phyloP scores from a whole-genome alignment of 2,329 filamentous ascomycete genomes.

The Sporothrix globosa region DNA sequence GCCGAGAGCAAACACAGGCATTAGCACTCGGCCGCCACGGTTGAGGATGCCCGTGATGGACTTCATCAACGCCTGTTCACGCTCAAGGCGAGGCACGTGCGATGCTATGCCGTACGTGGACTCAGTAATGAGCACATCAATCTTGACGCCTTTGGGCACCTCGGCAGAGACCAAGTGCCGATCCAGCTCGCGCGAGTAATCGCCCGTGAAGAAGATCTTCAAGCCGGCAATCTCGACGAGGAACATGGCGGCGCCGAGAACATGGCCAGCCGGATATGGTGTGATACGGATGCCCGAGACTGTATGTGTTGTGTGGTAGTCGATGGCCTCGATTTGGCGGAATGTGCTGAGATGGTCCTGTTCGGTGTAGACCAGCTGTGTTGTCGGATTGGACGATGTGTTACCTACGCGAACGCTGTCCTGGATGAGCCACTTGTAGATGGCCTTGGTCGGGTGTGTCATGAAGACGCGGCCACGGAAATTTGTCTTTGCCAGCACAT shows the following conservation, averaged over 20 bases:
- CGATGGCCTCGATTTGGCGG: conserved; percentile 92
- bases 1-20: conserved; percentile 94
- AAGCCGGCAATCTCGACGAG: conserved; percentile 95
- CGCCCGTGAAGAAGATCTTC: conserved; percentile 95
- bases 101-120: conserved; percentile 96
- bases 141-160: conserved; percentile 83
- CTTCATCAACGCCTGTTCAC: conserved; percentile 94
- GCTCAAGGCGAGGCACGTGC: conserved; percentile 85
- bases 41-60: conserved; percentile 90
- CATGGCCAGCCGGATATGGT: conserved; percentile 94
- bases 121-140: conserved; percentile 96
- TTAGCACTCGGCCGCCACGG: conserved; percentile 85
- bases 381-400: conserved; percentile 63
- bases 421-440: conserved; percentile 99
- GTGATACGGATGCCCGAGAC: conserved; percentile 96
- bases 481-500: conserved; percentile 96
- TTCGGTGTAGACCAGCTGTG: conserved; percentile 88
- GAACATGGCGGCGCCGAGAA: conserved; percentile 98
- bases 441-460: conserved; percentile 98
- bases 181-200: conserved; percentile 95
- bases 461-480: conserved; percentile 97
- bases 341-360: conserved; percentile 94
- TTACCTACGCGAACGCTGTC: conserved; percentile 91
- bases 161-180: conserved; percentile 92
- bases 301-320: conserved; percentile 97